These are phyloP conservation scores for Aspergillus persii DNA, from an alignment of 2,329 filamentous ascomycete species.

Conservation along the genomic window DNA sequence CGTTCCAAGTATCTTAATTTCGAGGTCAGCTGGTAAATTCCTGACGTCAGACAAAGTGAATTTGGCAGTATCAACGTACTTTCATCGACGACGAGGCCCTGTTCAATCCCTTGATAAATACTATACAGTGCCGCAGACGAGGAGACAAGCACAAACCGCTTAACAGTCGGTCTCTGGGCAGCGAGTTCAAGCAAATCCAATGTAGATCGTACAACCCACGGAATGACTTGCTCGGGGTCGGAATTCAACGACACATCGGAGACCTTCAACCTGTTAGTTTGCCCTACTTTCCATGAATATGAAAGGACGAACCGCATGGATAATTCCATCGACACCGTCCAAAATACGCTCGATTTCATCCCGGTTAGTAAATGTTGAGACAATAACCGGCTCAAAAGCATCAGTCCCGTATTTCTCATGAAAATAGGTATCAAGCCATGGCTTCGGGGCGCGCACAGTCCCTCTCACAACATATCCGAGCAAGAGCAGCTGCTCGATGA, in stretches of 20 bases:
- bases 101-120: not conserved
- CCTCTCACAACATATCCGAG: conserved; percentile 46
- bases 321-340: not conserved
- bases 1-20: conserved; percentile 13
- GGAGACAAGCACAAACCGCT: conserved; percentile 18
- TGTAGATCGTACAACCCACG: conserved; percentile 4
- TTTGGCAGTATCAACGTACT: conserved; percentile 2
- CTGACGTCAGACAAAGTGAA: not conserved
- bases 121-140: conserved; percentile 15
- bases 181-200: conserved; percentile 16
- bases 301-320: not conserved
- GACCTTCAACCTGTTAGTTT: not conserved
- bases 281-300: not conserved
- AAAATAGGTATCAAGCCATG: conserved; percentile 33
- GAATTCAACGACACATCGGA: conserved; percentile 13
- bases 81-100: conserved; percentile 7
- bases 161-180: conserved; percentile 3
- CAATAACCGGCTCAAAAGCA: not conserved
- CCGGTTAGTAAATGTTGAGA: not conserved
- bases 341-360: not conserved
- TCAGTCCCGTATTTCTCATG: conserved; percentile 15
- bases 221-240: conserved; percentile 10
- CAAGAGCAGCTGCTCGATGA: conserved; percentile 40
- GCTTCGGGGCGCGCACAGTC: conserved; percentile 36
- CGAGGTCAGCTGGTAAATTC: not conserved